Percentiles rank a stretch among this genome's conserved stretches.
Evolutionary conservation across 306 rosid species (phyloP).

Genomic region (Trichosanthes truncata): DNA sequence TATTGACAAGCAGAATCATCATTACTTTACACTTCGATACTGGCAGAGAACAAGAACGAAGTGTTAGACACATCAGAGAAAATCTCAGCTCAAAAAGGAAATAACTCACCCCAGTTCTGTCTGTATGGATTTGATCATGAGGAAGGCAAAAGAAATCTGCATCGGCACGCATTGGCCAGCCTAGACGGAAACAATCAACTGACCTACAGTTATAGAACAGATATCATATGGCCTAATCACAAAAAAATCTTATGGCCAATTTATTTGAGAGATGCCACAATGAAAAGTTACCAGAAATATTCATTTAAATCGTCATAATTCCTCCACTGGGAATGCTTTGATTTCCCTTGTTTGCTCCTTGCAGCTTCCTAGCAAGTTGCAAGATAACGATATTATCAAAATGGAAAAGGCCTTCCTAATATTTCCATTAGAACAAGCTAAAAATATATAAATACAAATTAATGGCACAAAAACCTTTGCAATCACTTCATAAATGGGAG

Average conservation of each 20-base stretch:
- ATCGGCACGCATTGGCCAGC: conserved; percentile 99
- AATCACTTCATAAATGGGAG: conserved; percentile 87
- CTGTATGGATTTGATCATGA: conserved; percentile 17
- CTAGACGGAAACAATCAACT: conserved; percentile 84
- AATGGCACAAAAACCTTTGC: conserved; percentile 50
- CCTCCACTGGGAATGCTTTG: conserved; percentile 99
- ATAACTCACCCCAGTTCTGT: conserved; percentile 53
- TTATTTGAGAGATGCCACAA: background rate
- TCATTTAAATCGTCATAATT: conserved; percentile 94
- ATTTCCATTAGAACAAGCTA: conserved; percentile 1
- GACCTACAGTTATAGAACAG: conserved; percentile 51
- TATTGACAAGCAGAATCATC: background rate
- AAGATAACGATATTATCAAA: conserved; percentile 7
- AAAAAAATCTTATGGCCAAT: background rate
- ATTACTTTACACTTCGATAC: background rate
- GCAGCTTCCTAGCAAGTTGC: conserved; percentile 58
- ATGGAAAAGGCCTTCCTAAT: background rate
- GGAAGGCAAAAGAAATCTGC: conserved; percentile 79
- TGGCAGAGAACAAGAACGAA: background rate
- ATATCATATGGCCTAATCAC: conserved; percentile 8
- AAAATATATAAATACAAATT: background rate
- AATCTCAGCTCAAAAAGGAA: background rate
- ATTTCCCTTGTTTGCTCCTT: conserved; percentile 66
- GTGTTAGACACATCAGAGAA: background rate
- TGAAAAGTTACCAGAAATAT: conserved; percentile 65